phyloP scores from a whole-genome alignment of 176 grass and related monocot genomes.

The Musa itinerans region DNA sequence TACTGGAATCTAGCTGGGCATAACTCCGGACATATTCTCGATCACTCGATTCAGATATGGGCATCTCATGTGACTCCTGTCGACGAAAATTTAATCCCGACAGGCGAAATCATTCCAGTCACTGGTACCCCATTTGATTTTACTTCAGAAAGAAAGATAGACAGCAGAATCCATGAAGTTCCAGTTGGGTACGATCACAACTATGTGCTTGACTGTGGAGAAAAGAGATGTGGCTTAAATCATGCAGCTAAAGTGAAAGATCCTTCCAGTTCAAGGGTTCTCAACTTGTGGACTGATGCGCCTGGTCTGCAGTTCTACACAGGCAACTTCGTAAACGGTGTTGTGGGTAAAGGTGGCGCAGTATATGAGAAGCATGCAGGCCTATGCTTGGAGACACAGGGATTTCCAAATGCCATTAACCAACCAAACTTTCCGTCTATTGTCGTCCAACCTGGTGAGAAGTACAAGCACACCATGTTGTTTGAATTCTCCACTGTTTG shows the following conservation, averaged over 20 bases:
- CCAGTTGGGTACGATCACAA: slow-evolving; percentile 55
- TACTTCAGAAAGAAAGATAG: slow-evolving; percentile 40
- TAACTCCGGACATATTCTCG: slow-evolving; percentile 47
- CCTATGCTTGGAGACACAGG: slow-evolving; percentile 87
- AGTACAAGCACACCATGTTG: slow-evolving; percentile 74
- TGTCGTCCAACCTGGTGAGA: slow-evolving; percentile 53
- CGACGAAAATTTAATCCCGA: slow-evolving; percentile 56
- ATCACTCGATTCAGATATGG: slow-evolving; percentile 63
- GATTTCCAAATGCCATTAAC: slow-evolving; percentile 87
- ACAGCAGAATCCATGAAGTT: slow-evolving; percentile 38
- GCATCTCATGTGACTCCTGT: slow-evolving; percentile 62
- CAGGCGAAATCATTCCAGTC: slow-evolving; percentile 52
- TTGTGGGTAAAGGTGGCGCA: slow-evolving; percentile 51
- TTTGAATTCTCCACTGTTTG: slow-evolving; percentile 50
- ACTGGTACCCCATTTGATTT: slow-evolving; percentile 67
- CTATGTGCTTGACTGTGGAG: slow-evolving; percentile 45
- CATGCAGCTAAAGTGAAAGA: slow-evolving; percentile 58
- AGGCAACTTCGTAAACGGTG: slow-evolving; percentile 50
- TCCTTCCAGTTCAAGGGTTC: slow-evolving; percentile 29
- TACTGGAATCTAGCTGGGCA: slow-evolving; percentile 99
- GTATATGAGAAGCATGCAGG: slow-evolving; percentile 54
- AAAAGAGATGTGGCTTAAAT: slow-evolving; percentile 56
- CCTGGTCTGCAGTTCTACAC: slow-evolving; percentile 85
- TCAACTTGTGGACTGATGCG: slow-evolving; percentile 63
- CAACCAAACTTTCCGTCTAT: slow-evolving; percentile 55